Conservation (phyloP, 441 rosid genomes). For the California macrophylla region DNA sequence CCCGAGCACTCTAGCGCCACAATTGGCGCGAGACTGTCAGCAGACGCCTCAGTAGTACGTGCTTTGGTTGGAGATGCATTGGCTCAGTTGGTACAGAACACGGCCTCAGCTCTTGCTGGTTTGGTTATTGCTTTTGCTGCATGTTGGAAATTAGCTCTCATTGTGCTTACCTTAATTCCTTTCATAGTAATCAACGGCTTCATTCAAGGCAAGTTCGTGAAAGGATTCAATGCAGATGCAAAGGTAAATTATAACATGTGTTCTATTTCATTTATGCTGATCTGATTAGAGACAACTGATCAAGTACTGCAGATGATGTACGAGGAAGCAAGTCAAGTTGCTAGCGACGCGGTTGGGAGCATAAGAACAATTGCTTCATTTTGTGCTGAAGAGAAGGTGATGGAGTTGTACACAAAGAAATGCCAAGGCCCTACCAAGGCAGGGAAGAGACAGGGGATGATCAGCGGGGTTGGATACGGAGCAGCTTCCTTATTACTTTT, state of each 20-base stretch:
- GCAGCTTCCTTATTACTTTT: constrained; percentile 47
- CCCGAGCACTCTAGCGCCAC: constrained; percentile 63
- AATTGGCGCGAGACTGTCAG: constrained; percentile 54
- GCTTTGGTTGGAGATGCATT: constrained; percentile 56
- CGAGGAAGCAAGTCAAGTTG: constrained; percentile 78
- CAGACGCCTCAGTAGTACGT: constrained; percentile 46
- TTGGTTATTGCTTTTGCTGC: constrained; percentile 49
- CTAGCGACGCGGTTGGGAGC: constrained; percentile 69
- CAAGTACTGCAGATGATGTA: constrained; percentile 44
- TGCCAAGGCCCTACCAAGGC: constrained; percentile 54
- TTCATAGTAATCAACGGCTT: constrained; percentile 36
- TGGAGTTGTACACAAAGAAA: constrained; percentile 51
- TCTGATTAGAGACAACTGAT: neutral
- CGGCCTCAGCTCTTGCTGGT: constrained; percentile 38
- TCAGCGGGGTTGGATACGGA: constrained; percentile 63
- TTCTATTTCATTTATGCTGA: neutral
- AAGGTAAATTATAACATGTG: constrained; percentile 45
- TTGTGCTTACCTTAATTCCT: constrained; percentile 40
- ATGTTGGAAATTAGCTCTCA: constrained; percentile 47
- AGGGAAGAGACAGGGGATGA: constrained; percentile 52
- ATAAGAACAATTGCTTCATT: constrained; percentile 83
- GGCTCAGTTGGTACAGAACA: constrained; percentile 46
- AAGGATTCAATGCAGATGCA: constrained; percentile 62
- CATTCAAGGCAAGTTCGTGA: constrained; percentile 34
- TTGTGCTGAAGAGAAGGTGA: constrained; percentile 71